Evolutionary conservation across 495 filamentous ascomycete genomes (phyloP).

Genomic region (Bathelium albidoporum): DNA sequence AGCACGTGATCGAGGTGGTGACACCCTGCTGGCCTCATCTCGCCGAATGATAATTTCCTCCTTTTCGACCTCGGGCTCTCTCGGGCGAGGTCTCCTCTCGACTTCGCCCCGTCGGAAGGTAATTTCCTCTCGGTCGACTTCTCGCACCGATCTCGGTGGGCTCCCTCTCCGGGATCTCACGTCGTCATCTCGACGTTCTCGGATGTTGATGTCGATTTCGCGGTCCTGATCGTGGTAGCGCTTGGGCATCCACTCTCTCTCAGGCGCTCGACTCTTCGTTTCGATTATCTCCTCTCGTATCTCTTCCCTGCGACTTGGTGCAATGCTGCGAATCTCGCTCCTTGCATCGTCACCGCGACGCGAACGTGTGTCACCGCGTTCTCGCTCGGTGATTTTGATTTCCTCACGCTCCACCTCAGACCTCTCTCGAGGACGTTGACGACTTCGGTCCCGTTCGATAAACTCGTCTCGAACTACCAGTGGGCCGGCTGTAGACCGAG

Average conservation of each 20-base stretch:
- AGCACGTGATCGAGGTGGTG: conserved; percentile 14
- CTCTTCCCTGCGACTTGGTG: conserved; percentile 2
- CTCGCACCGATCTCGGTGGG: not conserved
- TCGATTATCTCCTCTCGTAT: conserved; percentile 15
- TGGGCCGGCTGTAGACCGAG: conserved; percentile 32
- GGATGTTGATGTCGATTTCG: not conserved
- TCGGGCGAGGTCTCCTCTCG: conserved; percentile 12
- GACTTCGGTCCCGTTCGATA: conserved; percentile 18
- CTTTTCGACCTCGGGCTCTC: conserved; percentile 3
- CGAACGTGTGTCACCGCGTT: not conserved
- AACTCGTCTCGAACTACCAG: conserved; percentile 36
- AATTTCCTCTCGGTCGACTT: conserved; percentile 22
- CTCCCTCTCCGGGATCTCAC: not conserved
- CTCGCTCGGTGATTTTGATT: conserved; percentile 11
- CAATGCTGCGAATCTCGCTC: not conserved
- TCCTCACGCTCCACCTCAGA: conserved; percentile 25
- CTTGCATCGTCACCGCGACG: not conserved
- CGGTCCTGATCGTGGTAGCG: not conserved
- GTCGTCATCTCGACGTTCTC: not conserved
- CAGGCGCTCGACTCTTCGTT: conserved; percentile 14
- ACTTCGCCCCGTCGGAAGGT: conserved; percentile 12
- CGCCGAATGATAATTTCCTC: conserved; percentile 28
- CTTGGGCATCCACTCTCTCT: not conserved
- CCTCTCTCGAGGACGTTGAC: conserved; percentile 19
- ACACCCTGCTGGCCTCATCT: conserved; percentile 5